phyloP scores from a whole-genome alignment of 2,329 filamentous ascomycete genomes.

The Penicillium frequentans region DNA sequence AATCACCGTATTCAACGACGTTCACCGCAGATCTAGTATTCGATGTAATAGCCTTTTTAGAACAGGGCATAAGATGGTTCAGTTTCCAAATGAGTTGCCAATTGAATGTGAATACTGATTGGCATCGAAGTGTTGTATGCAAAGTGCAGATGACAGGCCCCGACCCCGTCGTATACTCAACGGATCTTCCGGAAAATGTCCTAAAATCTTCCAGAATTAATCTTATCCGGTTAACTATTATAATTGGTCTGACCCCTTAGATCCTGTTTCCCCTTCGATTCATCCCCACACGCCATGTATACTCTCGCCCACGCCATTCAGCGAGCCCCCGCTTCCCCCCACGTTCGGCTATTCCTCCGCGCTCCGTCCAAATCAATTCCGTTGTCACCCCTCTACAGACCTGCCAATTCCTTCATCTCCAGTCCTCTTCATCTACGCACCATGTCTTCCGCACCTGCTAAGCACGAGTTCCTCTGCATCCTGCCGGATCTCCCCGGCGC shows the following conservation, averaged over 20 bases:
- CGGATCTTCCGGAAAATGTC: background rate
- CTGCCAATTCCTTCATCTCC: conserved; percentile 2
- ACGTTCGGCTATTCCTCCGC: conserved; percentile 18
- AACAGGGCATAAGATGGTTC: background rate
- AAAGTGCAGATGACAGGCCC: too few relatives aligned
- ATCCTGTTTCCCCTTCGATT: background rate
- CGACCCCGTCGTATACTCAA: background rate
- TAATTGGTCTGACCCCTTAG: background rate
- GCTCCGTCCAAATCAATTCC: conserved; percentile 8
- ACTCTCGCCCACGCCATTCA: background rate
- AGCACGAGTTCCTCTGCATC: conserved; percentile 68
- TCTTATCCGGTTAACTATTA: background rate
- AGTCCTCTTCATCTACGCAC: conserved; percentile 12
- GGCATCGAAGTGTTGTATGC: too few relatives aligned
- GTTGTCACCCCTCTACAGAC: background rate
- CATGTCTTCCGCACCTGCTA: conserved; percentile 33
- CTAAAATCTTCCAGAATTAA: background rate
- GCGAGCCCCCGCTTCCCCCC: conserved; percentile 21
- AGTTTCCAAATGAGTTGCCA: background rate
- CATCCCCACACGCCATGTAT: background rate
- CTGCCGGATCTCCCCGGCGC: conserved; percentile 65
- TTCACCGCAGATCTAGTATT: background rate
- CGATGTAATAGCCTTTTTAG: background rate
- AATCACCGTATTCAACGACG: background rate
- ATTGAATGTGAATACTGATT: too few relatives aligned